Evolutionary conservation across 139 green algal genomes (phyloP).

Genomic region (Edaphochlamys debaryana): DNA sequence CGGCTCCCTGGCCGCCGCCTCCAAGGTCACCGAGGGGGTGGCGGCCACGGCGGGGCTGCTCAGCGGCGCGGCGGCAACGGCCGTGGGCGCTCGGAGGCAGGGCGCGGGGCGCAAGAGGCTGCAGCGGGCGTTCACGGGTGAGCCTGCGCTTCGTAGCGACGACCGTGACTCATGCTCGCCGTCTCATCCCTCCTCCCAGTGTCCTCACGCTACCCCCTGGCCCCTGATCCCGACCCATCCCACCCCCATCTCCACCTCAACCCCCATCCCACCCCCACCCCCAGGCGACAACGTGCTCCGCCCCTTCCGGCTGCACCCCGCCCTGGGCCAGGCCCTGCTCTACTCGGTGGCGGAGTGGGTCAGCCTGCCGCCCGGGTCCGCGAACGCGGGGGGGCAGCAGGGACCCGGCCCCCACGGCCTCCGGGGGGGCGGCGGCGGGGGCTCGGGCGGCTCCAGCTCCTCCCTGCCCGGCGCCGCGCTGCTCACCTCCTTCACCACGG

Average conservation of each 20-base stretch:
- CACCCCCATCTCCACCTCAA: too few relatives aligned
- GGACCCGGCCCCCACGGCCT: too few relatives aligned
- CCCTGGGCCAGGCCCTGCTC: slow-evolving; percentile 78
- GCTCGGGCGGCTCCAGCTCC: not conserved
- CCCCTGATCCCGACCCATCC: too few relatives aligned
- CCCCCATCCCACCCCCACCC: too few relatives aligned
- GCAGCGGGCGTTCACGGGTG: slow-evolving; percentile 48
- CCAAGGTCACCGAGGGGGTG: slow-evolving; percentile 79
- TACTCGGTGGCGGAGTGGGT: slow-evolving; percentile 33
- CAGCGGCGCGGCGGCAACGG: slow-evolving; percentile 8
- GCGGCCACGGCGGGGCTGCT: slow-evolving; percentile 62
- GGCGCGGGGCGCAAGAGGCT: slow-evolving; percentile 39
- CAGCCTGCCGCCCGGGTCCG: not conserved
- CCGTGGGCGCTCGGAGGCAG: not conserved
- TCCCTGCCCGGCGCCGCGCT: not conserved
- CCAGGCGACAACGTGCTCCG: slow-evolving; percentile 79
- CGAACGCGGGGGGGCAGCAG: not conserved
- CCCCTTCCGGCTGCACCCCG: slow-evolving; percentile 56
- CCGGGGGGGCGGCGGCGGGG: not conserved
- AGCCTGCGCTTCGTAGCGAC: not conserved
- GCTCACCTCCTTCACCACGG: not conserved
- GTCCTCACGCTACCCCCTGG: too few relatives aligned
- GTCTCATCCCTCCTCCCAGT: too few relatives aligned
- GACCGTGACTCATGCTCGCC: too few relatives aligned
- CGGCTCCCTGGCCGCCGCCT: slow-evolving; percentile 77